Conservation (phyloP, 169 alveolate species). For the Theileria orientalis region DNA sequence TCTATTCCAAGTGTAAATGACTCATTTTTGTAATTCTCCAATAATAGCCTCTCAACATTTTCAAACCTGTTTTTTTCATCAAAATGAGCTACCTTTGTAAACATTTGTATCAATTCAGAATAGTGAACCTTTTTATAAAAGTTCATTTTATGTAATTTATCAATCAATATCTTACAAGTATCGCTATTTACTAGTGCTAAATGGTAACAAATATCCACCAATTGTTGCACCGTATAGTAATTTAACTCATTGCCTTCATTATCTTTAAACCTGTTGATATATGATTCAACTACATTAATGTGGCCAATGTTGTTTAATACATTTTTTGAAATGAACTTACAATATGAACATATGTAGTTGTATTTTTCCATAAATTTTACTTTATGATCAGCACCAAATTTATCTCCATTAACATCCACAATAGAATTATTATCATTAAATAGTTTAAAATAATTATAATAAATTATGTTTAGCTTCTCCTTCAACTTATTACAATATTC, state of each 20-base stretch:
- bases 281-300: neutral
- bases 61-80: slow-evolving; percentile 2
- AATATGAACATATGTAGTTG: slow-evolving; percentile 3
- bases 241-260: no score
- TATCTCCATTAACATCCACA: no score
- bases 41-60: neutral
- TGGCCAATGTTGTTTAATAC: neutral
- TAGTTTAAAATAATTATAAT: no score
- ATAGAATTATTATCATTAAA: no score
- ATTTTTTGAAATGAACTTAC: neutral
- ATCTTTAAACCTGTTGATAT: neutral
- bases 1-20: neutral
- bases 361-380: neutral
- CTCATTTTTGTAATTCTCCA: neutral
- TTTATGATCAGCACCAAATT: no score
- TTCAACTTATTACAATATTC: no score
- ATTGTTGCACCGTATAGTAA: neutral
- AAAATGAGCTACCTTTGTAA: neutral
- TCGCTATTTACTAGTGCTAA: slow-evolving; percentile 1
- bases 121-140: neutral
- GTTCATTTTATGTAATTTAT: neutral
- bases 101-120: neutral
- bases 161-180: neutral
- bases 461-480: no score
- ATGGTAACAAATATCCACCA: slow-evolving; percentile 6